These are phyloP conservation scores for Spencermartinsiella europaea DNA, from an alignment of 805 yeast species.

Conservation along the genomic window DNA sequence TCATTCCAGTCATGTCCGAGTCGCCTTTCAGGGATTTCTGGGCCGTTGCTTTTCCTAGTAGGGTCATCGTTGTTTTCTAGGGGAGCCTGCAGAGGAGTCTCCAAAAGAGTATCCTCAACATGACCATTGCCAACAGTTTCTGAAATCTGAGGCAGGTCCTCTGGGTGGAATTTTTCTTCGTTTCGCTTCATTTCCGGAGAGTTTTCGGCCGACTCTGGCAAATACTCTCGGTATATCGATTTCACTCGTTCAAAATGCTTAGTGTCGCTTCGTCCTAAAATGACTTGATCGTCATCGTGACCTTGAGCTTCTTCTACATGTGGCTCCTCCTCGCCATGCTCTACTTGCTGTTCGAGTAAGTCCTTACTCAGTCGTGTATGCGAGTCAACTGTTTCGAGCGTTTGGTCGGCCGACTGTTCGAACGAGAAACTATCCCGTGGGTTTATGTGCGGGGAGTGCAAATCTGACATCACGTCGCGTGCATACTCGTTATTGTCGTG, in stretches of 20 bases:
- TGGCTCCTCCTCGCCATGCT: not conserved
- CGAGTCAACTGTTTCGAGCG: not conserved
- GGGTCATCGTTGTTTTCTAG: too few relatives aligned
- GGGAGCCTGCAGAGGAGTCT: too few relatives aligned
- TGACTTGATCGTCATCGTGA: slow-evolving; percentile 1
- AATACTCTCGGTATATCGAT: slow-evolving; percentile 26
- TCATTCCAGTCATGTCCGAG: not conserved
- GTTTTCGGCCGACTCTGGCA: slow-evolving; percentile 14
- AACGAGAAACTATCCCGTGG: not conserved
- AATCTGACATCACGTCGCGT: not conserved
- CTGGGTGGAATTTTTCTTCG: not conserved
- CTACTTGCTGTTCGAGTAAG: not conserved
- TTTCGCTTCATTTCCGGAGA: slow-evolving; percentile 5
- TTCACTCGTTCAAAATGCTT: slow-evolving; percentile 25
- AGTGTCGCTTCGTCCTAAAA: slow-evolving; percentile 18
- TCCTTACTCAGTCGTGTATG: not conserved
- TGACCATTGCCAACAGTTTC: too few relatives aligned
- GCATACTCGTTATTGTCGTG: not conserved
- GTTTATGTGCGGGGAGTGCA: not conserved
- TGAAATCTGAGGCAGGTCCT: too few relatives aligned
- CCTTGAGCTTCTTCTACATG: not conserved
- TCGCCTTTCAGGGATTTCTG: not conserved
- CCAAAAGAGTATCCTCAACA: too few relatives aligned
- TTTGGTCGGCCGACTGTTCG: not conserved
- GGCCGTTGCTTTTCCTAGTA: too few relatives aligned